Base-by-base conservation (phyloP, 2,329 filamentous ascomycete species). In the Diaporthe ampelina region DNA sequence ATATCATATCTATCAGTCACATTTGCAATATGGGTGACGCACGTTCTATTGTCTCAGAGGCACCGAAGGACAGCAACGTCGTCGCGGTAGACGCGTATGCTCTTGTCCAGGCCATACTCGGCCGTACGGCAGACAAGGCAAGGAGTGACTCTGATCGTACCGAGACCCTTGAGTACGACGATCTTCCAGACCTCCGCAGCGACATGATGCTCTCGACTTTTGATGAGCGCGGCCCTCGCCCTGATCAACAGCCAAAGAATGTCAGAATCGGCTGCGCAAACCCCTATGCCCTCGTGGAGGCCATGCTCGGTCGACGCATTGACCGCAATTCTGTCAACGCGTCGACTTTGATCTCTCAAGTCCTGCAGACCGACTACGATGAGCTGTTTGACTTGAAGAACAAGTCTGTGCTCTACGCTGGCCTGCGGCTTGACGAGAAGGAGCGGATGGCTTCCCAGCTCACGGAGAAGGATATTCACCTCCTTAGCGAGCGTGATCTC, bases 301-400 rank as follows among this genome's bases (percentile, higher is more conserved):
- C 84, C 29, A 80, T 86, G 70, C 78, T 86, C 40, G 84, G 84
- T 73, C 83, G 84, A 72, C 83, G 80, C 70, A 80, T 86, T 26
- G 82, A 86, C 77, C 48, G 71, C 7, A 68, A 73, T 26, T 83
- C 83, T 37, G 78, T 81, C 26, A 78, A 78, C 26, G 78, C 81
- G 0, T 63, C 75, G 6, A 76, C 76, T 3, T 81, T 87, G 73
- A 76, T 87, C 37, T 81, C 83, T 61, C 84, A 84, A 67, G 82
- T 85, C 40, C 81, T 87, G 32, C 84, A 86, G 79, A 86, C 84
- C 24, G 85, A 86, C 78, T 87, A 87, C 72, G 83, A 86, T 63
- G 85, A 87, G 79, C 83, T 86, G 57, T 87, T 87, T 68, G 85
- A 86, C 78, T 79, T 86, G 81, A 84, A 83, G 77, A 82, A 85